Evolutionary conservation across 2,329 filamentous ascomycete genomes (phyloP).

Genomic region (Penicillium sp.): DNA sequence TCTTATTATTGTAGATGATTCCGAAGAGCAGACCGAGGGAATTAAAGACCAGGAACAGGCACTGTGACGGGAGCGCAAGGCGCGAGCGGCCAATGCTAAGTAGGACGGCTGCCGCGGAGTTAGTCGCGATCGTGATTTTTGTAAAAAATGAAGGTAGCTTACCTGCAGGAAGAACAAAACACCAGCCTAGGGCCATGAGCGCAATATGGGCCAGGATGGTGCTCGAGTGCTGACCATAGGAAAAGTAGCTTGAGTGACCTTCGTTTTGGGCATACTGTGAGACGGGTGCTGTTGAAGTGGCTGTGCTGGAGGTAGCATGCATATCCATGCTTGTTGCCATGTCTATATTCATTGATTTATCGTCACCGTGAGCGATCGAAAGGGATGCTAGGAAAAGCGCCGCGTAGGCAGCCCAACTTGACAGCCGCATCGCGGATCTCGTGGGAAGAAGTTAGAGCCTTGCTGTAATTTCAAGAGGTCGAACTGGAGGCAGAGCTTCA

Average conservation of each 20-base stretch:
- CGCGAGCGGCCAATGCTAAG: constrained; percentile 78
- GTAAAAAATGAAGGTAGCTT: constrained; percentile 32
- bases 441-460: background rate
- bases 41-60: constrained; percentile 66
- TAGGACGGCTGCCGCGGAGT: constrained; percentile 66
- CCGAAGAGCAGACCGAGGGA: constrained; percentile 64
- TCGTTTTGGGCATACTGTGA: constrained; percentile 10
- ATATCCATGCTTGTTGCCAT: constrained; percentile 31
- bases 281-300: constrained; percentile 10
- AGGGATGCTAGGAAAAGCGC: constrained; percentile 29
- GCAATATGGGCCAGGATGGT: constrained; percentile 68
- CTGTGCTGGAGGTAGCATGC: constrained; percentile 11
- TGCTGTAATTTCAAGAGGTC: constrained; percentile 4
- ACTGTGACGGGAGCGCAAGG: constrained; percentile 68
- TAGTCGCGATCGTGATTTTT: background rate
- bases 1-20: constrained; percentile 73
- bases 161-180: constrained; percentile 72
- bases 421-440: background rate
- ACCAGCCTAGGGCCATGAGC: constrained; percentile 71
- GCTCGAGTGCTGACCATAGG: constrained; percentile 39
- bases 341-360: constrained; percentile 32
- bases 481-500: constrained; percentile 13
- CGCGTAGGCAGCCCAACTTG: constrained; percentile 27
- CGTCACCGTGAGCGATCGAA: constrained; percentile 36
- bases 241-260: constrained; percentile 45